A percentile compares a stretch with the other conserved stretches of the same genome.
Conservation (phyloP, 257 asterid genomes). For the Linaria vulgaris region DNA sequence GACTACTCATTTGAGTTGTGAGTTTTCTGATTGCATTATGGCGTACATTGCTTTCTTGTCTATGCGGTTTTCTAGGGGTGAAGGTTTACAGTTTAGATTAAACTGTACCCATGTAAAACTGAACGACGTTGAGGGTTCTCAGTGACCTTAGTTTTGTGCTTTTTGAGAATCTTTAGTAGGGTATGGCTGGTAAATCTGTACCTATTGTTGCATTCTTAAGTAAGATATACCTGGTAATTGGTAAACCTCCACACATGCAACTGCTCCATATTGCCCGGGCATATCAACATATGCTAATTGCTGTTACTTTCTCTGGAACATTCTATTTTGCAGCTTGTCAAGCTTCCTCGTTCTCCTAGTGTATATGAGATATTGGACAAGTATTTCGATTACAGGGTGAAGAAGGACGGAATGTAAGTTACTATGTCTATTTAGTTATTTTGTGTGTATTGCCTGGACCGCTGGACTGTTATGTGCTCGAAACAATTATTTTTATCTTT, state of each 20-base stretch:
- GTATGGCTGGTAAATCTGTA: slow-evolving; percentile 6
- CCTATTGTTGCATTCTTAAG: no score
- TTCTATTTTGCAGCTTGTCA: slow-evolving; percentile 59
- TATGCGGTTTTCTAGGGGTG: background rate
- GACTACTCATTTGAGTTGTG: no score
- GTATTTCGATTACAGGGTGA: slow-evolving; percentile 50
- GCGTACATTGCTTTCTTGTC: no score
- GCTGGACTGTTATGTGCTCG: no score
- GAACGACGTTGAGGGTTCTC: background rate
- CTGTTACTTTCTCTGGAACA: slow-evolving; percentile 12
- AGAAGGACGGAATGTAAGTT: slow-evolving; percentile 60
- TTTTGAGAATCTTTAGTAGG: background rate
- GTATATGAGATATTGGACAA: slow-evolving; percentile 58
- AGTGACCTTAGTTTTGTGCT: background rate
- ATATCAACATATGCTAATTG: background rate
- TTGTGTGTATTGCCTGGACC: no score
- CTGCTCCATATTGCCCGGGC: background rate
- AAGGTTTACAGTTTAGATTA: background rate
- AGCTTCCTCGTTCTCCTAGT: slow-evolving; percentile 71
- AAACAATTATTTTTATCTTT: no score
- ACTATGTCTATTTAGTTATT: no score
- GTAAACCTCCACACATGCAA: background rate
- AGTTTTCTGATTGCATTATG: no score
- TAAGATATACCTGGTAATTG: background rate
- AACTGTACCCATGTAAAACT: background rate